phyloP scores from a whole-genome alignment of 2,329 filamentous ascomycete genomes.

The Xylaria sp. region DNA sequence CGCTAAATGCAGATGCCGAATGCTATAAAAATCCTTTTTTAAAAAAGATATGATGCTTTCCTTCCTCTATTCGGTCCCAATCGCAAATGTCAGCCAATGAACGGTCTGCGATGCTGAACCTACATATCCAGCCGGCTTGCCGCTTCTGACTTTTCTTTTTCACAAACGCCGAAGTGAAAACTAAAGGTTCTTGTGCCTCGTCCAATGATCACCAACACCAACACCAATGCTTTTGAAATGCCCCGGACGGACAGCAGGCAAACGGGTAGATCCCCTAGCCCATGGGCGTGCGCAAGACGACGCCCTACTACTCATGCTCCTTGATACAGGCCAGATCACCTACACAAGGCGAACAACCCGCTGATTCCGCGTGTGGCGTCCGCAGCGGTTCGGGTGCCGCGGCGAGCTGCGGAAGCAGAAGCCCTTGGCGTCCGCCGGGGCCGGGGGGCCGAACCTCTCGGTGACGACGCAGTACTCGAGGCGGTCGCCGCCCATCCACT shows the following conservation, averaged over 20 bases:
- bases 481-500: conserved; percentile 67
- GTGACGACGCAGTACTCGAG: conserved; percentile 71
- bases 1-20: conserved; percentile 5
- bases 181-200: not conserved
- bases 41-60: not conserved
- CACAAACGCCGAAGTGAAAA: not conserved
- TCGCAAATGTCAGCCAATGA: not conserved
- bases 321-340: not conserved
- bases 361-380: conserved; percentile 60
- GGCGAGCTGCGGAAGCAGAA: conserved; percentile 71
- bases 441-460: conserved; percentile 65
- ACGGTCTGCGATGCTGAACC: not conserved
- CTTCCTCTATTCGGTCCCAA: not conserved
- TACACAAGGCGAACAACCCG: conserved; percentile 48
- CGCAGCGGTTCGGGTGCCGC: conserved; percentile 67
- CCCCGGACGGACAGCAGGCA: too few relatives aligned
- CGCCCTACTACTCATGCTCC: not conserved
- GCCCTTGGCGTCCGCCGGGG: conserved; percentile 58
- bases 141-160: not conserved
- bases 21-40: not conserved
- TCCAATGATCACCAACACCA: too few relatives aligned
- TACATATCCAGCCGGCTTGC: not conserved
- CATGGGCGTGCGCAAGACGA: not conserved
- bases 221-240: conserved; percentile 5
- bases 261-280: not conserved